These are phyloP conservation scores for Fusarium lateritium DNA, from an alignment of 2,329 filamentous ascomycete species.

Conservation along the genomic window DNA sequence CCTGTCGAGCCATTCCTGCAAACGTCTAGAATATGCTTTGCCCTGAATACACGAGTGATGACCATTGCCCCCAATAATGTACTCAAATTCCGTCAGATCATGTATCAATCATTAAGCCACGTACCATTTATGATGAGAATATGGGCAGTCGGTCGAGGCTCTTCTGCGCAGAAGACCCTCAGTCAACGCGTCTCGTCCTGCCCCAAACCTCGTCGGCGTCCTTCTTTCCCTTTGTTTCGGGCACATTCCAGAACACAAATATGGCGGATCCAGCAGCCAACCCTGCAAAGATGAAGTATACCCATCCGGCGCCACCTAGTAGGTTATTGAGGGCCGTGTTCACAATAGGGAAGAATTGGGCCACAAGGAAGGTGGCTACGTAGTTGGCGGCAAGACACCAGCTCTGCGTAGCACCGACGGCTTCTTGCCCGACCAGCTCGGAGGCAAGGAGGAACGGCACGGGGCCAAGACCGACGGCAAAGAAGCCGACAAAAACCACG, in stretches of 20 bases:
- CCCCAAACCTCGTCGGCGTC: constrained; percentile 94
- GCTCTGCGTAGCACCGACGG: constrained; percentile 91
- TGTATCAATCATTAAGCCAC: neutral
- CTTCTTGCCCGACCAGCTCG: constrained; percentile 90
- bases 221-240: constrained; percentile 89
- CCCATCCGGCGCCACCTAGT: constrained; percentile 80
- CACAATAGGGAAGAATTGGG: constrained; percentile 93
- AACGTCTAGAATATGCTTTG: constrained; percentile 14
- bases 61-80: neutral
- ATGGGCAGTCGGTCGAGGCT: neutral
- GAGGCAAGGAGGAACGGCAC: constrained; percentile 95
- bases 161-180: constrained; percentile 20
- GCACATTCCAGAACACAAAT: constrained; percentile 83
- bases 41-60: constrained; percentile 8
- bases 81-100: neutral
- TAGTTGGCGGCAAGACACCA: constrained; percentile 92
- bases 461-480: constrained; percentile 90
- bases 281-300: constrained; percentile 92
- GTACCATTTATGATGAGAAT: neutral
- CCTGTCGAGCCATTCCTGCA: constrained; percentile 14
- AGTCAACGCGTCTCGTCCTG: constrained; percentile 69
- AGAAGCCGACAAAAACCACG: constrained; percentile 88
- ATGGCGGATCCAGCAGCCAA: constrained; percentile 77
- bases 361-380: constrained; percentile 90
- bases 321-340: constrained; percentile 78